phyloP scores from a whole-genome alignment of 768 basidiomycete genomes.

The Boletus rubroflammeus region DNA sequence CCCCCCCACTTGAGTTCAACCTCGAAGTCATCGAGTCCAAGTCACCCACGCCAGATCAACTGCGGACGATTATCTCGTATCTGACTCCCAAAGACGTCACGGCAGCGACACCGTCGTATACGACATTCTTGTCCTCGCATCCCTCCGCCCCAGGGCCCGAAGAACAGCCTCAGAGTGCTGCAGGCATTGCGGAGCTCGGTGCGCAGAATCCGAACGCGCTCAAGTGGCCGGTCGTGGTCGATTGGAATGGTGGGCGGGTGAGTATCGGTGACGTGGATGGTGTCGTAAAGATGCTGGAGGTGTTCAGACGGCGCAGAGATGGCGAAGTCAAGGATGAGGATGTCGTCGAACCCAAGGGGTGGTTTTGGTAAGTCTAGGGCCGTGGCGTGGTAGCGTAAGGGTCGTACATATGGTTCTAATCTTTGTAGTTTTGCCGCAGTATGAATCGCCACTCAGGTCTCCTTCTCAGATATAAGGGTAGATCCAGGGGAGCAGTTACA shows the following conservation, averaged over 20 bases:
- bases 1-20: constrained; percentile 60
- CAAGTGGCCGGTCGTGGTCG: constrained; percentile 79
- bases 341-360: constrained; percentile 48
- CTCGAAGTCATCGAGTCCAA: constrained; percentile 67
- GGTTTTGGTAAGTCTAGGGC: constrained; percentile 40
- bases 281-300: constrained; percentile 65
- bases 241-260: constrained; percentile 67
- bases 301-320: constrained; percentile 60
- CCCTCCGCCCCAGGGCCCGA: constrained; percentile 41
- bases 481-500: too few species aligned
- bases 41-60: constrained; percentile 64
- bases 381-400: not conserved
- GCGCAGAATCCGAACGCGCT: constrained; percentile 54
- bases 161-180: constrained; percentile 39
- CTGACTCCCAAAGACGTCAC: constrained; percentile 34
- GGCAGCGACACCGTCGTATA: constrained; percentile 25
- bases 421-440: not conserved
- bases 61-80: constrained; percentile 64
- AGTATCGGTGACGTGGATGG: constrained; percentile 66
- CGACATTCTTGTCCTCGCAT: constrained; percentile 59
- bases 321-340: constrained; percentile 51
- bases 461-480: not conserved
- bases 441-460: not conserved
- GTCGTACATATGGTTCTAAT: not conserved
- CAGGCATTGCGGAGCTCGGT: constrained; percentile 49